These are phyloP conservation scores for Cryptococcus wingfieldii DNA, from an alignment of 1,284 basidiomycete genomes.

Conservation along the genomic window DNA sequence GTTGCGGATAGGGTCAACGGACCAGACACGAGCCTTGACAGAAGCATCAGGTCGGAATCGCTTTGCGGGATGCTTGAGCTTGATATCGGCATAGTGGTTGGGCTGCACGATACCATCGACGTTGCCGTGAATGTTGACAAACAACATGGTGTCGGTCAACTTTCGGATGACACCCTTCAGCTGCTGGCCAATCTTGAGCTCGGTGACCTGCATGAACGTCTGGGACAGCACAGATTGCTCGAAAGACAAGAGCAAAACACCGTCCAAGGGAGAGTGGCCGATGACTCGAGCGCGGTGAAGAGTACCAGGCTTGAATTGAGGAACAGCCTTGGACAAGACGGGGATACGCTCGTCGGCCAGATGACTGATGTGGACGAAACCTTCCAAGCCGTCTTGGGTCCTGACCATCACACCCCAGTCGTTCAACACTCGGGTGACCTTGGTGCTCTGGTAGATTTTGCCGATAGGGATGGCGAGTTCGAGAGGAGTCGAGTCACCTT, in stretches of 20 bases:
- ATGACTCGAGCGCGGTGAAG: slow-evolving; percentile 83
- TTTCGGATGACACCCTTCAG: slow-evolving; percentile 81
- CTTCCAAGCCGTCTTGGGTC: slow-evolving; percentile 62
- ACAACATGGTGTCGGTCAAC: slow-evolving; percentile 71
- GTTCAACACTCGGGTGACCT: slow-evolving; percentile 66
- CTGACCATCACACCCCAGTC: slow-evolving; percentile 77
- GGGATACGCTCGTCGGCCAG: slow-evolving; percentile 85
- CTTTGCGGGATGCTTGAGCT: slow-evolving; percentile 84
- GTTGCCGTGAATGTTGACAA: slow-evolving; percentile 76
- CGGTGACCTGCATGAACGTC: slow-evolving; percentile 77
- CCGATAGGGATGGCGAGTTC: slow-evolving; percentile 68
- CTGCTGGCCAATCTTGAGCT: slow-evolving; percentile 77
- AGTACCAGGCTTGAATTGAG: slow-evolving; percentile 73
- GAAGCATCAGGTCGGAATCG: slow-evolving; percentile 78
- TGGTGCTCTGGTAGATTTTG: slow-evolving; percentile 64
- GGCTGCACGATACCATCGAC: slow-evolving; percentile 94
- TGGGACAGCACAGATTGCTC: slow-evolving; percentile 79
- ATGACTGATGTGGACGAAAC: slow-evolving; percentile 91
- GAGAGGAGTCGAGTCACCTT: slow-evolving; percentile 45
- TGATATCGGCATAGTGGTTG: slow-evolving; percentile 89
- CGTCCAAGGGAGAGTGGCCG: slow-evolving; percentile 83
- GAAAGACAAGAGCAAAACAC: slow-evolving; percentile 78
- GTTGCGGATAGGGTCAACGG: slow-evolving; percentile 74
- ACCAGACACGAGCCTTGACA: slow-evolving; percentile 81
- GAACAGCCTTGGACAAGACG: slow-evolving; percentile 63